These are phyloP conservation scores for Peltaster fructicola DNA, from an alignment of 2,329 filamentous ascomycete species.

Conservation along the genomic window DNA sequence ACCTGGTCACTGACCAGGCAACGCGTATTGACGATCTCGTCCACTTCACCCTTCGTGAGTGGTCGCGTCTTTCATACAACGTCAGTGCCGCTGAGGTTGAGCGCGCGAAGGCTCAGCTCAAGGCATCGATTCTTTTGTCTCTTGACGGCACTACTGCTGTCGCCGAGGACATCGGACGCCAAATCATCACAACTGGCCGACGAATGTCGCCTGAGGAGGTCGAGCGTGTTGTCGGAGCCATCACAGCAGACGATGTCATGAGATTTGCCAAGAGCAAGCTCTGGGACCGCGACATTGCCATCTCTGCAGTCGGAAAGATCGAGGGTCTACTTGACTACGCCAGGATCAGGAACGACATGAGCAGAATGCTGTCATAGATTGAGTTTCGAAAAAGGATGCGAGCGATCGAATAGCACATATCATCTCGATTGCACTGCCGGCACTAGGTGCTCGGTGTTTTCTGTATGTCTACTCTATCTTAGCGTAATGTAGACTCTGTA, in stretches of 20 bases:
- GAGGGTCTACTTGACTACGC: slow-evolving; percentile 69
- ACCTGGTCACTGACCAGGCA: slow-evolving; percentile 82
- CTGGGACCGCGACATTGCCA: slow-evolving; percentile 92
- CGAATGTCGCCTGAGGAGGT: slow-evolving; percentile 85
- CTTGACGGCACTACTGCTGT: slow-evolving; percentile 95
- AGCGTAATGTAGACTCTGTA: too few relatives aligned
- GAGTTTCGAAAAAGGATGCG: too few relatives aligned
- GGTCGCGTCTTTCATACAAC: slow-evolving; percentile 81
- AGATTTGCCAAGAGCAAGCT: slow-evolving; percentile 85
- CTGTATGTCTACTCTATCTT: too few relatives aligned
- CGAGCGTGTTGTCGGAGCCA: slow-evolving; percentile 72
- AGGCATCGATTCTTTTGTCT: slow-evolving; percentile 91
- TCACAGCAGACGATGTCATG: slow-evolving; percentile 95
- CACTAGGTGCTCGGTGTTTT: too few relatives aligned
- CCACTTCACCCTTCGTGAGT: slow-evolving; percentile 96
- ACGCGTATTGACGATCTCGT: slow-evolving; percentile 84
- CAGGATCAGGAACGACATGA: slow-evolving; percentile 69
- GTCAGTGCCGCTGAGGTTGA: slow-evolving; percentile 84
- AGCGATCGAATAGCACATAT: too few relatives aligned
- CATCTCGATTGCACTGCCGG: too few relatives aligned
- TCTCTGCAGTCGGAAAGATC: slow-evolving; percentile 83
- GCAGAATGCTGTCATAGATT: slow-evolving; percentile 47
- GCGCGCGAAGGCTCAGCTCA: slow-evolving; percentile 97
- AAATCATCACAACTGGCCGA: slow-evolving; percentile 93
- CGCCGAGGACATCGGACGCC: slow-evolving; percentile 94